These are phyloP conservation scores for Gracilaria domingensis DNA, from an alignment of 23 red algal species.

Conservation along the genomic window DNA sequence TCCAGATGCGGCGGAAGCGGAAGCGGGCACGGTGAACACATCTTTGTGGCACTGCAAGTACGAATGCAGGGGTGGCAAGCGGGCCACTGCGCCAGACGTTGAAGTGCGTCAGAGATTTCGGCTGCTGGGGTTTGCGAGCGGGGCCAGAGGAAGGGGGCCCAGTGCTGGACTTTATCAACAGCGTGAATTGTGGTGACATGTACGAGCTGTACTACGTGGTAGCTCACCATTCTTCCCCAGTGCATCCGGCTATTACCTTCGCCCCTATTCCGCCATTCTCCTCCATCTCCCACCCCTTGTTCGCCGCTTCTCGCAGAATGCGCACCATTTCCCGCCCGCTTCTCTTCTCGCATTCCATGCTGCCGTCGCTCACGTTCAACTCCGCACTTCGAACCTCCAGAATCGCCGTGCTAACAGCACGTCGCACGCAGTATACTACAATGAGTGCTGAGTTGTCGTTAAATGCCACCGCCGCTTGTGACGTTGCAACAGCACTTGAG, in stretches of 20 bases:
- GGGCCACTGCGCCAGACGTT: too few species aligned
- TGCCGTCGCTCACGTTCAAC: neutral
- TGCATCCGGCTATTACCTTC: too few species aligned
- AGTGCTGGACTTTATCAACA: too few species aligned
- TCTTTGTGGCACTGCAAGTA: neutral
- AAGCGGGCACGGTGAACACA: neutral
- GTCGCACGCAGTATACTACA: neutral
- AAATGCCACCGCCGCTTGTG: neutral
- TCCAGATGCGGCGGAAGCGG: neutral
- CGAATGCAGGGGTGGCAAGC: too few species aligned
- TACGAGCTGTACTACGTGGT: too few species aligned
- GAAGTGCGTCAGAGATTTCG: too few species aligned
- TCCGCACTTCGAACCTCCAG: neutral
- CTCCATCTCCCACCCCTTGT: neutral
- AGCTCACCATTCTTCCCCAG: too few species aligned
- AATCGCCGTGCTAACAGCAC: neutral
- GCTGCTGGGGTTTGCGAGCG: too few species aligned
- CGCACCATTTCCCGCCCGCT: neutral
- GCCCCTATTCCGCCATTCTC: neutral
- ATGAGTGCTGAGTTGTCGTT: conserved; percentile 6
- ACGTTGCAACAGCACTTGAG: conserved; percentile 29
- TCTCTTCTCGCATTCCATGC: neutral
- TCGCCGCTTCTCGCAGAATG: neutral
- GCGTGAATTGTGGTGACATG: too few species aligned
- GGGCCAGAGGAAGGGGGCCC: too few species aligned